Evolutionary conservation across 768 basidiomycete genomes (phyloP).

Genomic region (Suillus paluster): DNA sequence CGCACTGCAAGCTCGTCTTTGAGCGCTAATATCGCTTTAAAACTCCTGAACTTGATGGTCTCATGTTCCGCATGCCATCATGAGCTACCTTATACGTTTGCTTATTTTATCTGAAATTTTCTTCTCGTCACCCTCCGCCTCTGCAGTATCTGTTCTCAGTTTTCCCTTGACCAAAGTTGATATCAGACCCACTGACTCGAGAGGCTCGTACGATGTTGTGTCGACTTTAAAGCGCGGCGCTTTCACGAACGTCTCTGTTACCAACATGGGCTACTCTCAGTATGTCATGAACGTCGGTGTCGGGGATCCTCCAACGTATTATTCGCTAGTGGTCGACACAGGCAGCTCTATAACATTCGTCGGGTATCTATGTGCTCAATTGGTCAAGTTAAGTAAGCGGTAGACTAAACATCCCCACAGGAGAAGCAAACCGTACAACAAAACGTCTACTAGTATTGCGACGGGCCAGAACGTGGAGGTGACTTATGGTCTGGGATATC

Average conservation of each 20-base stretch:
- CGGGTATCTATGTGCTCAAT: conserved; percentile 3
- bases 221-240: not conserved
- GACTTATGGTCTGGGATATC: conserved; percentile 1
- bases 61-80: not conserved
- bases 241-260: not conserved
- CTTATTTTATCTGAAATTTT: not conserved
- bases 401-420: not conserved
- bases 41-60: not conserved
- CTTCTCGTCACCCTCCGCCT: not conserved
- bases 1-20: too few relatives aligned
- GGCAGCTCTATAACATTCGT: conserved; percentile 30
- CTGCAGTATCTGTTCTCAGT: not conserved
- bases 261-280: not conserved
- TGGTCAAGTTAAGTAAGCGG: not conserved
- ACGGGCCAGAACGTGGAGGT: conserved; percentile 13
- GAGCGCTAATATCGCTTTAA: too few relatives aligned
- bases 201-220: not conserved
- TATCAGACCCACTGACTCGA: not conserved
- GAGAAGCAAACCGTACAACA: conserved; percentile 12
- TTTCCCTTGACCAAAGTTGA: not conserved
- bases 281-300: conserved; percentile 21
- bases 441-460: conserved; percentile 15
- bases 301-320: conserved; percentile 19
- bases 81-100: not conserved
- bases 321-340: conserved; percentile 26